Base-by-base conservation (phyloP, 2,329 filamentous ascomycete species). In the Xylaria hypoxylon region DNA sequence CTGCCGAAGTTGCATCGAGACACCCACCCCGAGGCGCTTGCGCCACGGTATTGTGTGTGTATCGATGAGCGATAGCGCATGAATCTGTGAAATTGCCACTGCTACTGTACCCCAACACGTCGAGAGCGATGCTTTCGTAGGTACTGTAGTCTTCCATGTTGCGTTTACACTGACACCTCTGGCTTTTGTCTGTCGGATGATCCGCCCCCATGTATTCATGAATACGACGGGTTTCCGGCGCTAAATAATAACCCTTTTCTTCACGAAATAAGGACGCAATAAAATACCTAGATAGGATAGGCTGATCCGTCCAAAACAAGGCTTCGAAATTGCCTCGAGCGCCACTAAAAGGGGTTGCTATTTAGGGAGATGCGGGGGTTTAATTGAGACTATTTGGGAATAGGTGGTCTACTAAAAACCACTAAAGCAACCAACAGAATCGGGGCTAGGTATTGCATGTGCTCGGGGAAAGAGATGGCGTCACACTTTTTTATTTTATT, bases 331-430 rank as follows among this genome's bases (percentile, higher is more conserved):
- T 40, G 38, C 35, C 51, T 55, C 10, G 31, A 42, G 11, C 53
- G 17, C 53, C 24, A 45, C 42, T 2, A 26, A 31, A 57, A 45
- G 53, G 53, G 53, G 26, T 22, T 45, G 40, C 53, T 57, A 57
- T 33, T 57, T 57, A 59, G 58, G 33, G 40, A 31, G 53, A 64
- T 59, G 58, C 60, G 62, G 65, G 62, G 65, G 65, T 68, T 68
- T 68, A 68, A 68, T 68, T 65, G 62, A 51, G 24, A 47, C 53
- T 10, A 51, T 55, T 62, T 59, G n/a, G 65, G 65, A 24, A 50
- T 68, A 68, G 65, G 45, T 17, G 24, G n/a, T 13, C 38, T 50
- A 44, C 40, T 47, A 42, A 28, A 15, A 24, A 45, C 40, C 26
- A 15, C 13, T 15, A 26, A 22, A 45, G 19, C 35, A 50, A 42